Evolutionary conservation across 768 basidiomycete species (phyloP).

Genomic region (Boletus patriciae): DNA sequence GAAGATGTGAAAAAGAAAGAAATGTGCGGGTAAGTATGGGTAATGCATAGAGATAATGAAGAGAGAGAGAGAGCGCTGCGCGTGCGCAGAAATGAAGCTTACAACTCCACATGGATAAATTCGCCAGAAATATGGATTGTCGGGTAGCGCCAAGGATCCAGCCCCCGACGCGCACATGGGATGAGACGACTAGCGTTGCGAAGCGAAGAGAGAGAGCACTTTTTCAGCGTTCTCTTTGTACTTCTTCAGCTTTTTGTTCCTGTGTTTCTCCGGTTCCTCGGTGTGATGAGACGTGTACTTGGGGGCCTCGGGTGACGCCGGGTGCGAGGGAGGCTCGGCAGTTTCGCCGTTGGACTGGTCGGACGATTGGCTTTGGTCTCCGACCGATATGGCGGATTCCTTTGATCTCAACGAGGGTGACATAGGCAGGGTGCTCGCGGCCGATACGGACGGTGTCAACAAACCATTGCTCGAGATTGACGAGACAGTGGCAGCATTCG

Average conservation of each 20-base stretch:
- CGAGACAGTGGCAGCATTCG: slow-evolving; percentile 43
- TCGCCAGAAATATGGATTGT: slow-evolving; percentile 15
- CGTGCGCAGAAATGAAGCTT: slow-evolving; percentile 14
- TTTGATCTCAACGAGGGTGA: slow-evolving; percentile 79
- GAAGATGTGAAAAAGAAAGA: slow-evolving; percentile 8
- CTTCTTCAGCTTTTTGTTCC: slow-evolving; percentile 77
- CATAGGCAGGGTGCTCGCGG: slow-evolving; percentile 41
- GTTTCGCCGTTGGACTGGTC: slow-evolving; percentile 65
- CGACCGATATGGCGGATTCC: slow-evolving; percentile 74
- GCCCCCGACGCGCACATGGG: slow-evolving; percentile 16
- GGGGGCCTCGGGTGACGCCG: slow-evolving; percentile 33
- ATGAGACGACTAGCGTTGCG: slow-evolving; percentile 51
- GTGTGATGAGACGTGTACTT: slow-evolving; percentile 29
- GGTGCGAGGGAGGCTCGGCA: slow-evolving; percentile 23
- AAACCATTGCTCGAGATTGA: slow-evolving; percentile 48
- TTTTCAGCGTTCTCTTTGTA: slow-evolving; percentile 89
- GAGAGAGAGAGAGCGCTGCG: not conserved
- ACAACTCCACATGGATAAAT: slow-evolving; percentile 23
- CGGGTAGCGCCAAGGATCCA: slow-evolving; percentile 24
- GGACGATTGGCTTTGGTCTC: slow-evolving; percentile 67
- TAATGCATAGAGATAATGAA: slow-evolving; percentile 34
- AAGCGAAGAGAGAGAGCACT: slow-evolving; percentile 77
- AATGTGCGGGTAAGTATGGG: slow-evolving; percentile 24
- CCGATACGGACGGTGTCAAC: slow-evolving; percentile 64
- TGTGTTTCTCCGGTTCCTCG: slow-evolving; percentile 57